Conservation (phyloP, 768 basidiomycete species). For the Amanita phalloides region DNA sequence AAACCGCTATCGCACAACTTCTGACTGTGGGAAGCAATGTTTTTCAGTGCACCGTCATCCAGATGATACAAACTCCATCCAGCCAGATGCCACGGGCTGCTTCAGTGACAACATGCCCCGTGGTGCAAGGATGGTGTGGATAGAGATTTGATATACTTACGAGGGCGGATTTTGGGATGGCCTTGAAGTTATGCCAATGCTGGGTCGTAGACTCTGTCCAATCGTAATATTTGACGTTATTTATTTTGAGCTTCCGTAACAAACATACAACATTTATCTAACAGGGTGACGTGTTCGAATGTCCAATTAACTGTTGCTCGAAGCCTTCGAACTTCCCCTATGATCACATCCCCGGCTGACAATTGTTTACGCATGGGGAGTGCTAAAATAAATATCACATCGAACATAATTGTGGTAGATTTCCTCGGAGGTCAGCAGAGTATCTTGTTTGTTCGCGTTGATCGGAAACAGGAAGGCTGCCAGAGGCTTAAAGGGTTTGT, state of each 20-base stretch:
- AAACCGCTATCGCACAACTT: conserved; percentile 25
- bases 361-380: background rate
- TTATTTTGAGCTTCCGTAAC: background rate
- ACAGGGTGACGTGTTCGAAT: background rate
- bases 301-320: no score
- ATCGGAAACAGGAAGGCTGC: conserved; percentile 54
- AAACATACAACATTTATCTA: background rate
- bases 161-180: conserved; percentile 25
- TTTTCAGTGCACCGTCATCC: conserved; percentile 23
- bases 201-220: conserved; percentile 9
- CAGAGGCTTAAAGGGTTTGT: conserved; percentile 29
- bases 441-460: conserved; percentile 48
- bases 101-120: conserved; percentile 13
- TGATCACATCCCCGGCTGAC: background rate
- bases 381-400: conserved; percentile 33
- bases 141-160: conserved; percentile 23
- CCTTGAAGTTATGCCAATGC: conserved; percentile 30
- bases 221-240: background rate
- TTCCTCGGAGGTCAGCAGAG: conserved; percentile 58
- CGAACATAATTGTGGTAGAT: conserved; percentile 66
- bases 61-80: conserved; percentile 23
- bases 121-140: conserved; percentile 6
- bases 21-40: conserved; percentile 18
- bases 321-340: background rate
- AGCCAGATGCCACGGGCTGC: conserved; percentile 19